Base-by-base conservation (phyloP, 2,329 filamentous ascomycete species). In the Ceratocystis eucalypticola region DNA sequence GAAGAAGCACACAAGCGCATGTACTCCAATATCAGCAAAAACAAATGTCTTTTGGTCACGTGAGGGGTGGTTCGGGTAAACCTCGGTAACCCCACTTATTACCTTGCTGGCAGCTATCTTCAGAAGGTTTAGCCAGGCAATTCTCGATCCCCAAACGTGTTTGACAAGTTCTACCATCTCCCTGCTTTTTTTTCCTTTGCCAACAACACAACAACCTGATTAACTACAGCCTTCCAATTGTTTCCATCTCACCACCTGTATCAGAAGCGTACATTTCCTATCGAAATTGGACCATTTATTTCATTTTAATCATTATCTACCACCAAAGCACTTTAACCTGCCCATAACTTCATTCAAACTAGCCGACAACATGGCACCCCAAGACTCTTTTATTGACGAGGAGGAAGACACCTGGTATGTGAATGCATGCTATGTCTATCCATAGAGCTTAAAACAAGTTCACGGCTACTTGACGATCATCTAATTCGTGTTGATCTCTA, bases 371-470 rank as follows among this genome's bases (percentile, higher is more conserved):
- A 88, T 88, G 85, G 83, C 84, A 66, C 84, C 84, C 66, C 84
- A 88, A 78, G 86, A 88, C 74, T 83, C 80, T 71, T 88, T 87
- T 75, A 83, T 88, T 75, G 86, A 88, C 70, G 85, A 88, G 72
- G 85, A 88, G 73, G 85, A 88, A 72, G 85, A 88, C 72, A 82
- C 80, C 70, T 88, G 85, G 85, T 88, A 79, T 71, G 81, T 72
- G 63, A n/a, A 59, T 53, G 20, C 22, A n/a, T 22, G 17, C 22
- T 61, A 20, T 15, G 6, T 41, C 17, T 17, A 65, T 46, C 22
- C 5, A 22, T 22, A 46, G 15, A 46, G 30, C 28, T 3, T 8
- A n/a, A 17, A n/a, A 25, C 22, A 15, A 6, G 41, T 30, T 61
- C 22, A 15, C 20, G 44, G 61, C 61, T 22, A 41, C 37, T 37